A percentile compares a stretch with the other conserved stretches of the same genome.
phyloP scores from a whole-genome alignment of 345 rosid species.

The Salix koriyanagi region DNA sequence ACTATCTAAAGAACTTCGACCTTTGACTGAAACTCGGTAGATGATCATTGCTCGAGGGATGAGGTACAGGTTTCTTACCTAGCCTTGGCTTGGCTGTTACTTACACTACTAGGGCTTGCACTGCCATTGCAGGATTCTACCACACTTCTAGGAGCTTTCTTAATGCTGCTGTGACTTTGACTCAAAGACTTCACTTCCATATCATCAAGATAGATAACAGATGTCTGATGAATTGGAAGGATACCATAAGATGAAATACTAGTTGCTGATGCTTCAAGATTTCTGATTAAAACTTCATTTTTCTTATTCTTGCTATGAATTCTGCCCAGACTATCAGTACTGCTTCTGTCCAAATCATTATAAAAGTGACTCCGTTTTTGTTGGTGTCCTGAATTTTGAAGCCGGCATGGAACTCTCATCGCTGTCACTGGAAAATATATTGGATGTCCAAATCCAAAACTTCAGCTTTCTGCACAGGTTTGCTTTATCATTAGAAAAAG shows the following conservation, averaged over 20 bases:
- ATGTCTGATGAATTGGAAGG: neutral
- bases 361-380: neutral
- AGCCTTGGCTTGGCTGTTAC: neutral
- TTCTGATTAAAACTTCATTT: neutral
- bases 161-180: neutral
- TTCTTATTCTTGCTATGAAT: neutral
- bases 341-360: neutral
- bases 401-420: neutral
- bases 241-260: neutral
- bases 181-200: neutral
- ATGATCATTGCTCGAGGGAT: neutral
- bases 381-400: neutral
- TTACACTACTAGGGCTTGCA: neutral
- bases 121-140: neutral
- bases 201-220: neutral
- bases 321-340: neutral
- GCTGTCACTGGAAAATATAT: neutral
- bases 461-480: constrained; percentile 1
- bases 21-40: neutral
- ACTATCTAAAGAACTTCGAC: constrained; percentile 5
- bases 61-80: neutral
- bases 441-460: constrained; percentile 10
- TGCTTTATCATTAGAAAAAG: neutral
- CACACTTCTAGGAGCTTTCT: neutral
- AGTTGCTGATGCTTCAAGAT: constrained; percentile 1